Base-by-base conservation (phyloP, 1,284 basidiomycete species). In the Trichosporon sp. region DNA sequence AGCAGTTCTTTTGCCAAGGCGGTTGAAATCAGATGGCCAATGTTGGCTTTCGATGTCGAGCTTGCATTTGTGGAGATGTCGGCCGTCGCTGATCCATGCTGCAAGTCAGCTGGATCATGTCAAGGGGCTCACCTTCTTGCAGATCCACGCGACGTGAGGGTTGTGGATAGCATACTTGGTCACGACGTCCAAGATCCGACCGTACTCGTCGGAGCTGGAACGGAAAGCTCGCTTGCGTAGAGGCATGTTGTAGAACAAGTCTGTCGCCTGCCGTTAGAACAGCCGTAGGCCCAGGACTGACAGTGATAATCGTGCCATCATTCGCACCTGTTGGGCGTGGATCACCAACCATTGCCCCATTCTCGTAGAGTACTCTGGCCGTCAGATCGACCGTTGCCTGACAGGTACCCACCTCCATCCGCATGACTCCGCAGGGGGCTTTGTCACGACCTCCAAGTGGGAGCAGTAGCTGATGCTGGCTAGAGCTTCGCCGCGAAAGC, bases 391-490 rank as follows among this genome's bases (percentile, higher is more conserved):
- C 7, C 13, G 4, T 33, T 14, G 7, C 14, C n/a, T n/a, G n/a
- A n/a, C 7, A 29, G 11, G 65, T 69, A 81, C 87, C 75, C 76
- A 95, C 93, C 89, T 95, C 90, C 91, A 97, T 5, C 92, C 94
- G 76, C 89, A 92, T 3, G 83, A 81, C 59, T 93, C 91, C 0
- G 82, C 72, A 71, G 86, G 88, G 0, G 90, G 93, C 82, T 98
- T 99, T 4, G 93, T 96, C 13, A 92, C 82, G 9, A 99, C 90
- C 19, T 88, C 87, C 67, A 99, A 84, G 74, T 91, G 90, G 1
- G 94, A 89, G 59, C 97, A 92, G 80, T 96, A 94, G 31, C 93
- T 95, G 66, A 99, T 94, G 37, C 93, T 96, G 0, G 96, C 96
- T 23, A 99, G 83, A 0, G 96, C 96, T 80, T 99, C 96, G 32